Evolutionary conservation across 2,329 filamentous ascomycete species (phyloP), one percentile per base, ranked within the genome.

Genomic region (Fusarium floridanum): DNA sequence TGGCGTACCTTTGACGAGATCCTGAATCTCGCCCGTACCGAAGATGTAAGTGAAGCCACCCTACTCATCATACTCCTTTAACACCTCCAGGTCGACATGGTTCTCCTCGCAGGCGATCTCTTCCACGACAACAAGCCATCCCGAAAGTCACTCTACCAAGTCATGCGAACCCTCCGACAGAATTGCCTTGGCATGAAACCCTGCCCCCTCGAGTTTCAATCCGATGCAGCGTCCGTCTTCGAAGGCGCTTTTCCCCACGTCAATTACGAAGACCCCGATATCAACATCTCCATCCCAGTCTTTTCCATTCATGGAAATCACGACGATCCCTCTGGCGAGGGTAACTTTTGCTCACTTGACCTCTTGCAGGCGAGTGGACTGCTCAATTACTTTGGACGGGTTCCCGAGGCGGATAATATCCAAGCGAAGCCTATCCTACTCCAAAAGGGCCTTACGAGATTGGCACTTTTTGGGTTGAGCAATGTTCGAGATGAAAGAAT

Each of bases 221-320:
- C 95, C 80, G 97, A 99, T 83, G 95, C 94, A 9, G 95, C 92
- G 76, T 94, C 97, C 78, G 94, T 96, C 72, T 98, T 99, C 78
- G 93, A 95, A 71, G 94, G 94, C 8, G 92, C 95, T 0, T 97
- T 98, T 80, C 92, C 95, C 60, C 94, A 98, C 82, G 96, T 98
- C 83, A 99, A 99, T 83, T 99, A 99, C 83, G 95, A 98, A 83
- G 97, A 99, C 79, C 91, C 94, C 27, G 95, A 99, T 78, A 98
- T 99, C 83, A 99, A 99, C 79, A 91, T 99, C 70, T 94, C 95
- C 1, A 98, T 98, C 66, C 97, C 97, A 0, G 95, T 99, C 32
- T 99, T 99, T 81, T 98, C 96, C 1, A 99, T 99, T 45, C 97
- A 99, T 79, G 97, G 97, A 55, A 99, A 99, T 80, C 97, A 99